Evolutionary conservation across 441 rosid species (phyloP).

Genomic region (Populus trichocarpa): DNA sequence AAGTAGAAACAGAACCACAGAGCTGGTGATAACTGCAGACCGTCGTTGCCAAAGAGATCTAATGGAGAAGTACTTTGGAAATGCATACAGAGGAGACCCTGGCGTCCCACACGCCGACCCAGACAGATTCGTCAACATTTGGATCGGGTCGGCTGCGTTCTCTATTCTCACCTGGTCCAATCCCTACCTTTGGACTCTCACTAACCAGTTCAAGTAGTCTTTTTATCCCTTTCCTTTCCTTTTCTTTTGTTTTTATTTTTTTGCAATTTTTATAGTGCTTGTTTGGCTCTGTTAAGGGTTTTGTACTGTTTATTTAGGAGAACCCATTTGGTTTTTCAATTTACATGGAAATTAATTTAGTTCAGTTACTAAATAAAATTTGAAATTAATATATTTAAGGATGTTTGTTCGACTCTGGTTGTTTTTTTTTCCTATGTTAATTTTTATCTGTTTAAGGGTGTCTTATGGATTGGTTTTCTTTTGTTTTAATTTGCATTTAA

Average conservation of each 20-base stretch:
- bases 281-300: neutral
- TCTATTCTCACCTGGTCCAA: constrained; percentile 56
- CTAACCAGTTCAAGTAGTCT: constrained; percentile 66
- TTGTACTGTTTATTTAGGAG: neutral
- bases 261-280: neutral
- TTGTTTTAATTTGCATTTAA: neutral
- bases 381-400: neutral
- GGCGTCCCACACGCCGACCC: constrained; percentile 83
- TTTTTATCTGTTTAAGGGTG: neutral
- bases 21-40: neutral
- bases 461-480: neutral
- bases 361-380: neutral
- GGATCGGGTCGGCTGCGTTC: constrained; percentile 79
- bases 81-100: constrained; percentile 88
- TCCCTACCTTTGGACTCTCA: constrained; percentile 83
- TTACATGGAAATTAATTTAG: neutral
- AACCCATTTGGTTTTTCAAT: neutral
- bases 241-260: neutral
- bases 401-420: neutral
- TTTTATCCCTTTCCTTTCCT: constrained; percentile 5
- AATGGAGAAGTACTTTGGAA: constrained; percentile 93
- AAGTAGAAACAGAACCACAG: neutral
- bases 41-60: neutral
- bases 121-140: constrained; percentile 66
- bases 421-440: neutral